phyloP scores from a whole-genome alignment of 2,329 filamentous ascomycete genomes.

The Phoma herbarum region DNA sequence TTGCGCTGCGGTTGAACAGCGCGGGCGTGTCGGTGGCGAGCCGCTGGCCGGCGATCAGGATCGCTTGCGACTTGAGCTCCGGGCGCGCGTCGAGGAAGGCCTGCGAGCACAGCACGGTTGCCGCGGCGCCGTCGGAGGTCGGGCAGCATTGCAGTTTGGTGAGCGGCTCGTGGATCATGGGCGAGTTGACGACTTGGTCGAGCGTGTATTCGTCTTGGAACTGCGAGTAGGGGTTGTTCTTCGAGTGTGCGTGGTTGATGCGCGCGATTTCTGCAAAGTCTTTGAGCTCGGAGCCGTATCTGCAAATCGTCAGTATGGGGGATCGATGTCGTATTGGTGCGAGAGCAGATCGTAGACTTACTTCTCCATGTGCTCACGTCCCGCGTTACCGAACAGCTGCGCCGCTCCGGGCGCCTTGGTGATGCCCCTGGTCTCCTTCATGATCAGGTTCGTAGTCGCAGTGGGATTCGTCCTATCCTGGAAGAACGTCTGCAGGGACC shows the following conservation, averaged over 20 bases:
- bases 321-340: neutral
- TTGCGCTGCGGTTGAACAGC: constrained; percentile 80
- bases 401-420: constrained; percentile 86
- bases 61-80: constrained; percentile 81
- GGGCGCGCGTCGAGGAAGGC: constrained; percentile 86
- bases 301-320: constrained; percentile 49
- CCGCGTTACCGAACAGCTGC: constrained; percentile 96
- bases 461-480: constrained; percentile 85
- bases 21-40: constrained; percentile 83
- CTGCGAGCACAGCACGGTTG: constrained; percentile 88
- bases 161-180: constrained; percentile 84
- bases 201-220: constrained; percentile 92
- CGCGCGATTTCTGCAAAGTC: constrained; percentile 96
- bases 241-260: constrained; percentile 90
- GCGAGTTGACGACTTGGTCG: constrained; percentile 78
- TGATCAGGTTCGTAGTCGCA: constrained; percentile 76
- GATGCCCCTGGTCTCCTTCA: constrained; percentile 81
- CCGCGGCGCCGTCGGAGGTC: constrained; percentile 90
- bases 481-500: constrained; percentile 84
- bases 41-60: constrained; percentile 87
- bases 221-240: constrained; percentile 96
- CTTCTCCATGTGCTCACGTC: constrained; percentile 94
- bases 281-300: constrained; percentile 80
- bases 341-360: constrained; percentile 50
- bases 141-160: constrained; percentile 99